Evolutionary conservation across 176 grass and related monocot species (phyloP).

Genomic region (Eremochloa ophiuroides): DNA sequence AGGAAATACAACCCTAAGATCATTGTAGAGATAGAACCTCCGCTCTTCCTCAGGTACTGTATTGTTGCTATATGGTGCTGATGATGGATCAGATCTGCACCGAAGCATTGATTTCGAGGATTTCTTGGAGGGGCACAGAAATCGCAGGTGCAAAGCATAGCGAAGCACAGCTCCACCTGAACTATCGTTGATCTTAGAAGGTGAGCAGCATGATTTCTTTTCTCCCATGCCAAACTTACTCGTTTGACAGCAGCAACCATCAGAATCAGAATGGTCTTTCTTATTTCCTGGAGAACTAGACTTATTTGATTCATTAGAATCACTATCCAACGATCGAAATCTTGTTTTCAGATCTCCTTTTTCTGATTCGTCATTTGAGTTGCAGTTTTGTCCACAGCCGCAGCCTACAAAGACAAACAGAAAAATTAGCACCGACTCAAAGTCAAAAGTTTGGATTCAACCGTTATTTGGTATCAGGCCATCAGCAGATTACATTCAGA

Average conservation of each 20-base stretch:
- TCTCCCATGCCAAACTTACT: conserved; percentile 14
- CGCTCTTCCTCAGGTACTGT: conserved; percentile 38
- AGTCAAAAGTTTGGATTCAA: conserved; percentile 9
- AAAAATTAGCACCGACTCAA: neutral
- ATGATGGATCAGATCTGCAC: conserved; percentile 73
- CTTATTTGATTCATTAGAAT: conserved; percentile 34
- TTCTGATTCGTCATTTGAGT: conserved; percentile 36
- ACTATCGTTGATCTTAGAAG: conserved; percentile 67
- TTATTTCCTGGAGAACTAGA: conserved; percentile 28
- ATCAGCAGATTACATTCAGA: conserved; percentile 52
- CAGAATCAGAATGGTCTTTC: conserved; percentile 30
- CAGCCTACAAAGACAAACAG: conserved; percentile 39
- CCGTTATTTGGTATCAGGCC: conserved; percentile 17
- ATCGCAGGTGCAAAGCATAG: conserved; percentile 88
- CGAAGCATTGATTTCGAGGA: conserved; percentile 65
- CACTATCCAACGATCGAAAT: conserved; percentile 17
- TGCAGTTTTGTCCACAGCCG: neutral
- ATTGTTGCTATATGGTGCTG: conserved; percentile 23
- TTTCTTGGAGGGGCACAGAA: conserved; percentile 69
- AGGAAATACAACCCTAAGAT: conserved; percentile 96
- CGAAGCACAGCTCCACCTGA: conserved; percentile 59
- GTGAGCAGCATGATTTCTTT: conserved; percentile 38
- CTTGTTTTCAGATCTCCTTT: conserved; percentile 8
- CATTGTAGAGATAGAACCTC: conserved; percentile 88
- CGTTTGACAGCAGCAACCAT: conserved; percentile 39